phyloP scores from a whole-genome alignment of 768 basidiomycete species.

The Obba rivulosa region DNA sequence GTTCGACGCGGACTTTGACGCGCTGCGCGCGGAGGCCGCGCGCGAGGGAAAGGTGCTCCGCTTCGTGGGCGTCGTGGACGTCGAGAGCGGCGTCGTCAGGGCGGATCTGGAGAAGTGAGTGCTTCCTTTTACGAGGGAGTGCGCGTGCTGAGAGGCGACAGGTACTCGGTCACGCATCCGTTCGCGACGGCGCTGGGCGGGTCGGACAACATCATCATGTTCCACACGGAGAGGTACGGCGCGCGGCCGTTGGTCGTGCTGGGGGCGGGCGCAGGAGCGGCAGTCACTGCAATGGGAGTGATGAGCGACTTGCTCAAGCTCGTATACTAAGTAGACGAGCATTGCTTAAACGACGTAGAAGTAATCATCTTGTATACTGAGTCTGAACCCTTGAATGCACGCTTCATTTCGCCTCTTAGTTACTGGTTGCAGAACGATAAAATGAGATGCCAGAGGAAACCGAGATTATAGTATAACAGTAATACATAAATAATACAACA shows the following conservation, averaged over 20 bases:
- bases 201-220: slow-evolving; percentile 97
- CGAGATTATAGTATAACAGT: background rate
- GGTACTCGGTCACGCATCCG: slow-evolving; percentile 85
- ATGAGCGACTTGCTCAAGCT: slow-evolving; percentile 76
- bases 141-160: slow-evolving; percentile 23
- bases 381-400: too few relatives aligned
- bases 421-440: too few relatives aligned
- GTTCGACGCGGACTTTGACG: slow-evolving; percentile 75
- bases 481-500: slow-evolving; percentile 5
- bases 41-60: slow-evolving; percentile 80
- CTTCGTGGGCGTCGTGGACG: slow-evolving; percentile 94
- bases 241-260: slow-evolving; percentile 88
- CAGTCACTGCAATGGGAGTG: slow-evolving; percentile 98
- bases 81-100: slow-evolving; percentile 62
- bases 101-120: slow-evolving; percentile 87
- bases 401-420: too few relatives aligned
- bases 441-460: too few relatives aligned
- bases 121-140: background rate
- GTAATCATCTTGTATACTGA: too few relatives aligned
- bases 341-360: too few relatives aligned
- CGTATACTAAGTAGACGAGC: slow-evolving; percentile 24
- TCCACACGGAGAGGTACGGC: slow-evolving; percentile 90
- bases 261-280: slow-evolving; percentile 96
- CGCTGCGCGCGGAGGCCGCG: slow-evolving; percentile 72
- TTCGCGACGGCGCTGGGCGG: slow-evolving; percentile 96